Base-by-base conservation (phyloP, 768 basidiomycete species). In the Suillus occidentalis region DNA sequence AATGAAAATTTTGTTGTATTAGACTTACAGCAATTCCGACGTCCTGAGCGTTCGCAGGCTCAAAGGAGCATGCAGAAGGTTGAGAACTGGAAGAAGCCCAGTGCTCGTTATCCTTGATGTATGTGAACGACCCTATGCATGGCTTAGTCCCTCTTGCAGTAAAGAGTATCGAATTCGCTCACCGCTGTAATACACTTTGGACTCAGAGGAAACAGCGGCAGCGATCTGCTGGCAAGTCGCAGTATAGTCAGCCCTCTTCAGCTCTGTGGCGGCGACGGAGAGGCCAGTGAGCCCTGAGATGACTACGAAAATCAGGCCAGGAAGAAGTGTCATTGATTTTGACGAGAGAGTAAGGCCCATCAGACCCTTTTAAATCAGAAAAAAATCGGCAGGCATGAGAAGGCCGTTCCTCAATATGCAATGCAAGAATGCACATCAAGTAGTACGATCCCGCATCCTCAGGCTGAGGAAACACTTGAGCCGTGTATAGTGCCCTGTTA, bases 1-100 rank as follows among this genome's bases (percentile, higher is more conserved):
- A 3, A 50, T 65, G 3, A 68, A 60, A 49, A 9, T 31, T 10
- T 31, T 25, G 16, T 37, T 22, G 6, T 13, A 55, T 7, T 12
- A 22, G 14, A 43, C 68, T 47, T 22, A 88, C 88, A 18, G 85
- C 85, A 0, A 68, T 73, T 1, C 76, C 79, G 37, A 89, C 72
- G 63, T 90, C 88, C 6, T 79, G 76, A 0, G 82, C 75, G 1
- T 80, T 84, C 12, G 83, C 85, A 3, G 87, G 87, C 67, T 88
- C 84, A 10, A 89, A 87, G 12, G 83, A 82, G 69, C 87, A 89
- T 2, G 78, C 73, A 0, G 87, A 70, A 1, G 61, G 2, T 62
- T 86, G 79, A 0, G 77, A 70, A 67, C 84, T 87, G 5, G 85
- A 85, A 28, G 72, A 72, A 0, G 84, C 81, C 84, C 83, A 88